These are phyloP conservation scores for Fusarium sp. DNA, from an alignment of 2,329 filamentous ascomycete species.

Conservation along the genomic window DNA sequence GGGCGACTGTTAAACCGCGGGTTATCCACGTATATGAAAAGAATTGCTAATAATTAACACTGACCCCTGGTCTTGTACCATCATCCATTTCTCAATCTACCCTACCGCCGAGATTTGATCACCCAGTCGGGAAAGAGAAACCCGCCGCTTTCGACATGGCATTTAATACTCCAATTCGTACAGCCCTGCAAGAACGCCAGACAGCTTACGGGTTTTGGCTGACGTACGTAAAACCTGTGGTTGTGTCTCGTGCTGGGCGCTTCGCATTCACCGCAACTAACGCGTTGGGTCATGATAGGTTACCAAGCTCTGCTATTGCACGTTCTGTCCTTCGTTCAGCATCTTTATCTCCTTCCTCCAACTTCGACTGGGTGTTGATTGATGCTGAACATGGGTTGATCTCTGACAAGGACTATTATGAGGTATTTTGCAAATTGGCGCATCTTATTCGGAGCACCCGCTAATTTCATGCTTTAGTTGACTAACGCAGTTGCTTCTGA, in stretches of 20 bases:
- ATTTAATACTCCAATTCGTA: background rate
- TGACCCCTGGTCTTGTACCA: no score
- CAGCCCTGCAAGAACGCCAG: background rate
- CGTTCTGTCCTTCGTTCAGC: background rate
- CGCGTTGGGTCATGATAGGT: background rate
- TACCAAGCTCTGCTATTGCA: background rate
- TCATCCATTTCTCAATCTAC: background rate
- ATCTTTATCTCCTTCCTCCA: background rate
- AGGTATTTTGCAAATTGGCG: background rate
- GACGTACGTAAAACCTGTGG: background rate
- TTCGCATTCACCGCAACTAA: no score
- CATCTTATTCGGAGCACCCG: background rate
- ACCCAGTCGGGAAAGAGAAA: background rate
- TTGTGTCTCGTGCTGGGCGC: background rate
- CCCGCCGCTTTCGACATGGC: background rate
- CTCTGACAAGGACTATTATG: background rate
- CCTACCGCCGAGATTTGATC: background rate
- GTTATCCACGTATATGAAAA: background rate
- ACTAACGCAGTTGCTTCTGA: background rate
- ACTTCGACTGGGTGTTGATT: background rate
- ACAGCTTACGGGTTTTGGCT: background rate
- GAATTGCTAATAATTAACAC: background rate
- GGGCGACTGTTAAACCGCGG: background rate
- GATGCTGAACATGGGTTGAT: background rate
- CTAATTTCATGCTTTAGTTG: background rate